These are phyloP conservation scores for Leptomonas seymouri DNA, from an alignment of 208 protist genomes.

Conservation along the genomic window DNA sequence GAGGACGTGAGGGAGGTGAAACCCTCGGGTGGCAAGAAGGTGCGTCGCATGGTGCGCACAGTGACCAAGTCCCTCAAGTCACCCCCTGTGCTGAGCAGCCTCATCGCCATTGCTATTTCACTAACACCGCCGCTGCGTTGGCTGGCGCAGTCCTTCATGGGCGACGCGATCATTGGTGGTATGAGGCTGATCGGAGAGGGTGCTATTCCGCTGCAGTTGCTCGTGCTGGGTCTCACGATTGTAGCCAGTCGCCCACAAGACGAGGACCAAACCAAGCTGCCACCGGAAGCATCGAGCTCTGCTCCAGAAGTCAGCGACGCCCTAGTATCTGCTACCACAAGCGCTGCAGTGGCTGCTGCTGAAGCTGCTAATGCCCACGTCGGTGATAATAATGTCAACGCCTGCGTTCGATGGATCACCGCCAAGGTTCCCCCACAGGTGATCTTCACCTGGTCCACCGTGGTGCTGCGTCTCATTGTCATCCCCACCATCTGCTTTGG, in stretches of 20 bases:
- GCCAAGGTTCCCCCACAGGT: constrained; percentile 22
- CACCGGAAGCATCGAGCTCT: too few species aligned
- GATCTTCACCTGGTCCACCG: constrained; percentile 43
- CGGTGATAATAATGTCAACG: constrained; percentile 5
- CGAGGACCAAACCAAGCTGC: neutral
- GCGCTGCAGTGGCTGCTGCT: neutral
- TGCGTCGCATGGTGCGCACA: constrained; percentile 17
- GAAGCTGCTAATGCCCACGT: neutral
- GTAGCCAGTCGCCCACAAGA: constrained; percentile 22
- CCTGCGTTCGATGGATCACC: constrained; percentile 13
- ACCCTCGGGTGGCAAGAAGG: neutral
- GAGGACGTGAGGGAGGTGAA: constrained; percentile 6
- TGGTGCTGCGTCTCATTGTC: constrained; percentile 56
- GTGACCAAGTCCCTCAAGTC: constrained; percentile 36
- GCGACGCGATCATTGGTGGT: constrained; percentile 55
- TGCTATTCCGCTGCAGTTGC: constrained; percentile 64
- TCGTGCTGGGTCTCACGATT: constrained; percentile 64
- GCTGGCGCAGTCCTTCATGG: constrained; percentile 43
- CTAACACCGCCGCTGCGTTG: constrained; percentile 69
- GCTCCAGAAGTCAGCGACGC: too few species aligned
- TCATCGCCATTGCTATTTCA: constrained; percentile 64
- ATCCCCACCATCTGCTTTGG: constrained; percentile 60
- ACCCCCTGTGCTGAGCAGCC: constrained; percentile 48
- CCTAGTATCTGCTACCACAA: neutral
- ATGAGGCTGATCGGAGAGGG: constrained; percentile 56